Evolutionary conservation across 1,139 yeast species (phyloP).

Genomic region (Protomyces pachydermus): DNA sequence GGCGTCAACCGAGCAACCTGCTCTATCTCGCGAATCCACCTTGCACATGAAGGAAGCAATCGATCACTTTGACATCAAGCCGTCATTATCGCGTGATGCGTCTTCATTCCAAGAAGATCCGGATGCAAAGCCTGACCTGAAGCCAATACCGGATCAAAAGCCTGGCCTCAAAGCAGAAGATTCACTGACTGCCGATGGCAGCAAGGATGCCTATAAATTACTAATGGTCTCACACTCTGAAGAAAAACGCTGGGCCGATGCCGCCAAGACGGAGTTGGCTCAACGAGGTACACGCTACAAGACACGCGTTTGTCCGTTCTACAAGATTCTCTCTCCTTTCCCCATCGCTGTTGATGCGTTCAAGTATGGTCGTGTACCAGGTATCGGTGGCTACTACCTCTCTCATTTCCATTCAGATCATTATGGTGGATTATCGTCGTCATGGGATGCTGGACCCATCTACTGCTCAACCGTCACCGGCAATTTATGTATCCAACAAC

Average conservation of each 20-base stretch:
- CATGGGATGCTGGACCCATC: conserved; percentile 66
- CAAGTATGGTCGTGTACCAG: conserved; percentile 40
- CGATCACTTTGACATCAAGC: background rate
- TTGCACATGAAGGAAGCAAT: conserved; percentile 1
- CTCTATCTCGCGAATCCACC: conserved; percentile 4
- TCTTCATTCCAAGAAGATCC: background rate
- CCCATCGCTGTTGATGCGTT: conserved; percentile 42
- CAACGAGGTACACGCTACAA: conserved; percentile 27
- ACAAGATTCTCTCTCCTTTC: conserved; percentile 36
- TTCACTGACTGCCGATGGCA: background rate
- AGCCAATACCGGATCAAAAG: background rate
- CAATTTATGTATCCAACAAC: conserved; percentile 50
- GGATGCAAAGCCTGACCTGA: background rate
- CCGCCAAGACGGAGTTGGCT: conserved; percentile 8
- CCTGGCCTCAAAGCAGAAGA: background rate
- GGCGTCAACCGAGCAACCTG: background rate
- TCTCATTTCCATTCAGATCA: conserved; percentile 93
- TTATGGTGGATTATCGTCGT: conserved; percentile 74
- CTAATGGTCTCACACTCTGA: conserved; percentile 21
- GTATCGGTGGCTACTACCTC: conserved; percentile 38
- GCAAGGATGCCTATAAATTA: conserved; percentile 8
- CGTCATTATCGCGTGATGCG: background rate
- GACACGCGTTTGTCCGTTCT: conserved; percentile 38
- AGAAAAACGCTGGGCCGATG: conserved; percentile 27
- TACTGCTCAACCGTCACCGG: conserved; percentile 71